Conservation (phyloP, 805 yeast genomes). For the Yarrowia osloensis region DNA sequence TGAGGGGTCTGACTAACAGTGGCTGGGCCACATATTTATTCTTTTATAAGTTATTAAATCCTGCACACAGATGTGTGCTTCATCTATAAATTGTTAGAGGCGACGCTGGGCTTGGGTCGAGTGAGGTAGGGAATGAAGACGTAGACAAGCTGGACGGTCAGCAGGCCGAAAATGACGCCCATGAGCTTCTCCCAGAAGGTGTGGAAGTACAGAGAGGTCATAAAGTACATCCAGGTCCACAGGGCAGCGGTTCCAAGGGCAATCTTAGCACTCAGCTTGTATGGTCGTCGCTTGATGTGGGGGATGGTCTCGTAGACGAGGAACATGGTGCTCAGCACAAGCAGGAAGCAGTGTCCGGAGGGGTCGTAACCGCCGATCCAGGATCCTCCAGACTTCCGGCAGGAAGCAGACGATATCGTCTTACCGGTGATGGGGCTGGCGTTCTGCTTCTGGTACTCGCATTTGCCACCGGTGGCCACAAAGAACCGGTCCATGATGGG, state of each 20-base stretch:
- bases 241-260: constrained; percentile 47
- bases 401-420: constrained; percentile 43
- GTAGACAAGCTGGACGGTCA: constrained; percentile 54
- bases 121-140: constrained; percentile 32
- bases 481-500: constrained; percentile 91
- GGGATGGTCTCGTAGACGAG: constrained; percentile 65
- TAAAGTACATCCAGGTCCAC: constrained; percentile 86
- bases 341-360: constrained; percentile 85
- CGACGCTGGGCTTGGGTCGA: constrained; percentile 1
- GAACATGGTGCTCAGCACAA: constrained; percentile 65
- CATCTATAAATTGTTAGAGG: constrained; percentile 4
- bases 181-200: constrained; percentile 70
- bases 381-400: constrained; percentile 62
- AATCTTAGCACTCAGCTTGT: constrained; percentile 36
- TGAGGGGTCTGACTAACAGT: not conserved
- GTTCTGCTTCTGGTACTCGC: constrained; percentile 44
- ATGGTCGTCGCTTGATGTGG: constrained; percentile 22
- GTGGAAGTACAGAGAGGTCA: constrained; percentile 86
- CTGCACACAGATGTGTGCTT: not conserved
- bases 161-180: constrained; percentile 66
- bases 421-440: not conserved
- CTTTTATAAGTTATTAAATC: constrained; percentile 20
- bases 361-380: constrained; percentile 95
- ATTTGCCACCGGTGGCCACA: constrained; percentile 77
- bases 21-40: constrained; percentile 13